Percentiles rank a stretch among this genome's conserved stretches.
Evolutionary conservation across 1,284 basidiomycete species (phyloP).

Genomic region (Ustilago shanxiensis): DNA sequence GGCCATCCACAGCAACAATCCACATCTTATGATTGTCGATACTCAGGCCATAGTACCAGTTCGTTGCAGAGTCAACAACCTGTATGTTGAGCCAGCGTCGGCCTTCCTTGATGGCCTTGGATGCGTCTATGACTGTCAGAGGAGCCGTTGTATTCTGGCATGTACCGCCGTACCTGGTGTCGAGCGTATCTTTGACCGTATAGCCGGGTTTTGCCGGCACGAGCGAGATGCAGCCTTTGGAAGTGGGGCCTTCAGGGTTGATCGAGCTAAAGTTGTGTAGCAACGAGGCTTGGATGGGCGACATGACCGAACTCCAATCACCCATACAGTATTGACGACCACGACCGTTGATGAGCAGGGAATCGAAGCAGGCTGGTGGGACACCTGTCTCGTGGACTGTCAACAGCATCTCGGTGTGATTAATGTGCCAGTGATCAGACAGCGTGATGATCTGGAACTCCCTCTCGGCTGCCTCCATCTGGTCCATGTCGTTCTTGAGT

Average conservation of each 20-base stretch:
- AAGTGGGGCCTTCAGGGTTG: slow-evolving; percentile 45
- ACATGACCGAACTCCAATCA: slow-evolving; percentile 34
- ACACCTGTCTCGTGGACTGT: slow-evolving; percentile 52
- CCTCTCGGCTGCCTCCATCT: slow-evolving; percentile 52
- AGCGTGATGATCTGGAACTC: slow-evolving; percentile 40
- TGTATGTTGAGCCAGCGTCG: slow-evolving; percentile 49
- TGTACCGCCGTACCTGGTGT: slow-evolving; percentile 42
- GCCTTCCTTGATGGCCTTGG: slow-evolving; percentile 36
- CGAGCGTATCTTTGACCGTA: slow-evolving; percentile 39
- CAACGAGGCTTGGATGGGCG: slow-evolving; percentile 25
- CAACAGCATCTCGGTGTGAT: slow-evolving; percentile 48
- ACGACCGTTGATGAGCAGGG: slow-evolving; percentile 52
- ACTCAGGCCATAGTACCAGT: slow-evolving; percentile 40
- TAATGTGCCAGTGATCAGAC: slow-evolving; percentile 57
- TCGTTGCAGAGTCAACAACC: slow-evolving; percentile 41
- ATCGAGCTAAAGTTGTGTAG: slow-evolving; percentile 41
- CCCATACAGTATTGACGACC: slow-evolving; percentile 51
- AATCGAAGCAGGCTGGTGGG: slow-evolving; percentile 55
- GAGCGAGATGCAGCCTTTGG: slow-evolving; percentile 56
- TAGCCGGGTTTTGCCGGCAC: slow-evolving; percentile 48
- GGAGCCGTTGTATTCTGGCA: slow-evolving; percentile 54
- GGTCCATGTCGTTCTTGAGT: slow-evolving; percentile 31
- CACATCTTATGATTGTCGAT: slow-evolving; percentile 46
- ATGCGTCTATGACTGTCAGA: slow-evolving; percentile 43
- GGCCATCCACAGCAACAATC: slow-evolving; percentile 52